Conservation (phyloP, 176 grass and related monocot genomes). For the Bolboschoenus planiculmis region DNA sequence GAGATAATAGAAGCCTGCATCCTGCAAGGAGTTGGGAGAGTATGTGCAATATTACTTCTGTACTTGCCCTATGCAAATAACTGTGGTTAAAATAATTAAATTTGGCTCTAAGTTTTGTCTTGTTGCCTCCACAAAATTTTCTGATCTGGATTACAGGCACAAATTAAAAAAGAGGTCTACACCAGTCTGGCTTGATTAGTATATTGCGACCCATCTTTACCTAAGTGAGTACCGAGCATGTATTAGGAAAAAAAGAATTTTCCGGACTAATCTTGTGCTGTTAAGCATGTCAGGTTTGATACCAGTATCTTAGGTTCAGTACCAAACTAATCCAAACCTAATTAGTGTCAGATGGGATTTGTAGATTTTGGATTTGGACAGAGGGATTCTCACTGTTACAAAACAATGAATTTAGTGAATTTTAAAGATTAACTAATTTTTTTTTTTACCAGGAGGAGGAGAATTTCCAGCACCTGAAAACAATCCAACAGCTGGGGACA, state of each 20-base stretch:
- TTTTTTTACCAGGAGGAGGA: constrained; percentile 54
- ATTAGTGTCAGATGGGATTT: neutral
- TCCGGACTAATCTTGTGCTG: neutral
- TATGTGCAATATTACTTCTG: neutral
- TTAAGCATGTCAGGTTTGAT: neutral
- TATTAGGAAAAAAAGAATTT: neutral
- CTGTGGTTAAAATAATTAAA: neutral
- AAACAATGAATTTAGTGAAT: constrained; percentile 12
- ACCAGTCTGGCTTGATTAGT: neutral
- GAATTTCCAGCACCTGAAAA: constrained; percentile 75
- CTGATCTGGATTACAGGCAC: neutral
- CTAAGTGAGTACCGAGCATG: neutral
- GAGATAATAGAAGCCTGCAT: neutral
- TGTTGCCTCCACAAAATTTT: neutral
- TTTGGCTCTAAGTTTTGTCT: neutral
- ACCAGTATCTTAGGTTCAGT: neutral
- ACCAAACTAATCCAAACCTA: neutral
- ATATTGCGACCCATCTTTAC: neutral
- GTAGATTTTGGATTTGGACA: neutral
- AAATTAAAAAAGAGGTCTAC: neutral
- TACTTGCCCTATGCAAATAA: neutral
- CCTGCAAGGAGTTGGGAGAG: neutral
- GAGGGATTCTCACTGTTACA: neutral
- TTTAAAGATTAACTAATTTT: constrained; percentile 13
- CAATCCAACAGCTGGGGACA: constrained; percentile 55